Percentiles rank a stretch among this genome's conserved stretches.
These are phyloP conservation scores for Ceriops decandra DNA, from an alignment of 345 rosid species.

Conservation along the genomic window DNA sequence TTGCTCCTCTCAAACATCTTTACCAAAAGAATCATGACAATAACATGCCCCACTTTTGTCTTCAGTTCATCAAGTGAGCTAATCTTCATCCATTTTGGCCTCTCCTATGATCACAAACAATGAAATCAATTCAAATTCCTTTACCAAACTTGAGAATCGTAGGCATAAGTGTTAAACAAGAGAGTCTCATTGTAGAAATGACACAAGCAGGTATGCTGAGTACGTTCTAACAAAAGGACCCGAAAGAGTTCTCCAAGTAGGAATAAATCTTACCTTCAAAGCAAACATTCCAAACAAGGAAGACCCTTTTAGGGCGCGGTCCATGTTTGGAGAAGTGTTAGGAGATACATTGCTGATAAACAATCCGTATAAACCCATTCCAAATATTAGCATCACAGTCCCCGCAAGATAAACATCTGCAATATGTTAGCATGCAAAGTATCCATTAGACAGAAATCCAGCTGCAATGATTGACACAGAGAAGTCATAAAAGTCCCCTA, in stretches of 20 bases:
- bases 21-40: constrained; percentile 94
- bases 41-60: constrained; percentile 95
- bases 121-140: too few species aligned
- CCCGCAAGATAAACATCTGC: constrained; percentile 93
- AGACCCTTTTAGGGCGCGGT: constrained; percentile 80
- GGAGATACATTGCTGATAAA: constrained; percentile 67
- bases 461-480: too few species aligned
- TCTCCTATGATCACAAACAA: constrained; percentile 36
- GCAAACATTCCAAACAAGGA: constrained; percentile 97
- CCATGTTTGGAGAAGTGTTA: constrained; percentile 37
- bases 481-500: background rate
- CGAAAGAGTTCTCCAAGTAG: background rate
- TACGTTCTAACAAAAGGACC: too few species aligned
- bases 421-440: background rate
- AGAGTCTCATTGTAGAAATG: too few species aligned
- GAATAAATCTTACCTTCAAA: constrained; percentile 44
- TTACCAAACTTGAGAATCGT: too few species aligned
- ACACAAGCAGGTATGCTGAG: too few species aligned
- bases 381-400: constrained; percentile 89
- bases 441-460: background rate
- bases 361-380: constrained; percentile 89
- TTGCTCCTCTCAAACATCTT: constrained; percentile 83
- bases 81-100: constrained; percentile 97
- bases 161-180: too few species aligned
- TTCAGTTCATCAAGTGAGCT: constrained; percentile 88